Conservation (phyloP, 129 eudicot species). For the Glebionis coronaria region DNA sequence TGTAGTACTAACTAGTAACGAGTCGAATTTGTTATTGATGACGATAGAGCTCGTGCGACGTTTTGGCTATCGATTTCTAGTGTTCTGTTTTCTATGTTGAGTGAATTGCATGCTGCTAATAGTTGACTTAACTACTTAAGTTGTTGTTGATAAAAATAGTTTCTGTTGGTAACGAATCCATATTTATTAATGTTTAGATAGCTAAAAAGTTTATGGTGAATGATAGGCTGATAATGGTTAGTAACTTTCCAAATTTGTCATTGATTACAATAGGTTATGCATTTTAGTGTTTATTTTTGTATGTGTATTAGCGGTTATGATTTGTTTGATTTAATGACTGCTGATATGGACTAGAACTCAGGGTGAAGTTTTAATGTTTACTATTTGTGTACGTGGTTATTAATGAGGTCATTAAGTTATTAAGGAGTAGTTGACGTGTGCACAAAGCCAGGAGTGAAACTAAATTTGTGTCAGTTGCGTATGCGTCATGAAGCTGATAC, state of each 20-base stretch:
- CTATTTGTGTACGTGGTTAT: conserved; percentile 10
- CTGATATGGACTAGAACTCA: conserved; percentile 9
- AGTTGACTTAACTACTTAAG: too few relatives aligned
- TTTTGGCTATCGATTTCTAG: too few relatives aligned
- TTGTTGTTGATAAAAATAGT: too few relatives aligned
- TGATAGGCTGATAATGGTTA: not conserved
- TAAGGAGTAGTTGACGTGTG: conserved; percentile 2
- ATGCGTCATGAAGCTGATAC: too few relatives aligned
- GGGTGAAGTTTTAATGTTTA: conserved; percentile 2
- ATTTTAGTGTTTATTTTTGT: not conserved
- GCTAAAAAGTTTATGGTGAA: not conserved
- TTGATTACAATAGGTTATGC: not conserved
- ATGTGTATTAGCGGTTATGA: conserved; percentile 3
- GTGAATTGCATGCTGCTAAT: too few relatives aligned
- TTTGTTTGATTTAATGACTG: not conserved
- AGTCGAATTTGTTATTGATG: too few relatives aligned
- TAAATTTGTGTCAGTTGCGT: not conserved
- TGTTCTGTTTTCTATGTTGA: too few relatives aligned
- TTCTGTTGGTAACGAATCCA: not conserved
- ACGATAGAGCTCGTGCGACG: too few relatives aligned
- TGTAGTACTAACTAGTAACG: too few relatives aligned
- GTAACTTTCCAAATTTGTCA: not conserved
- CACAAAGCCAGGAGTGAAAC: not conserved
- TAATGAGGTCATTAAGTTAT: conserved; percentile 1
- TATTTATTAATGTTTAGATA: not conserved